Base-by-base conservation (phyloP, 169 alveolate species). In the Toxoplasma gondii region DNA sequence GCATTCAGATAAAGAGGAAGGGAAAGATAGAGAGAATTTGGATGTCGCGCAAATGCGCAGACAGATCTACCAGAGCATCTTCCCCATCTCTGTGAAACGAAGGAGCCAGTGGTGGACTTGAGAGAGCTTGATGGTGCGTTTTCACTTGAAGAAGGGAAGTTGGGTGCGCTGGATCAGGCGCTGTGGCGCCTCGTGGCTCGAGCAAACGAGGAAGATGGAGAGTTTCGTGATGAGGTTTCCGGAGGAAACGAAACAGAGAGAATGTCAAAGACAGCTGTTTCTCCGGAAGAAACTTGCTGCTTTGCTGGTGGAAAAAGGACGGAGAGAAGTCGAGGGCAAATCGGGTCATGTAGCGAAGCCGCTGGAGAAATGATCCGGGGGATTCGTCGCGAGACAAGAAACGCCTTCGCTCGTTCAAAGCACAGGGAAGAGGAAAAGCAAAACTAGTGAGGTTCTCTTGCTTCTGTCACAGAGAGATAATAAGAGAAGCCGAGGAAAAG, bases 11-110 rank as follows among this genome's bases (percentile, higher is more conserved):
- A 19, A n/a, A n/a, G 12, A 9, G 45, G 86, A 19, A 45, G 4
- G 45, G 45, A 19, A n/a, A 31, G 45, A 7, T 41, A 31, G 10
- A 78, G 45, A 19, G 44, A 78, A 9, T 41, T 1, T 34, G 22
- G 86, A 78, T 27, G 43, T 78, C 16, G 86, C 39, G 39, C 86
- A 38, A 36, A 17, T 78, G 29, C 39, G 86, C 39, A 9, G 86
- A 78, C 39, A 78, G 7, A n/a, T 78, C 49, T 78, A 78, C 45
- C 86, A 78, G 44, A 78, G 86, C 45, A 27, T 78, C 86, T 78
- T 78, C 45, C 86, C 86, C 29, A 78, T 78, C 12, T 24, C 86
- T 41, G 86, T 31, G 39, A 78, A 78, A 19, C 4, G 45, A 19
- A 78, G n/a, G 45, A 78, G 4, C 29, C 39, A 78, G 44, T 1